Conservation (phyloP, 495 filamentous ascomycete species). For the Penicillium mononematosum region DNA sequence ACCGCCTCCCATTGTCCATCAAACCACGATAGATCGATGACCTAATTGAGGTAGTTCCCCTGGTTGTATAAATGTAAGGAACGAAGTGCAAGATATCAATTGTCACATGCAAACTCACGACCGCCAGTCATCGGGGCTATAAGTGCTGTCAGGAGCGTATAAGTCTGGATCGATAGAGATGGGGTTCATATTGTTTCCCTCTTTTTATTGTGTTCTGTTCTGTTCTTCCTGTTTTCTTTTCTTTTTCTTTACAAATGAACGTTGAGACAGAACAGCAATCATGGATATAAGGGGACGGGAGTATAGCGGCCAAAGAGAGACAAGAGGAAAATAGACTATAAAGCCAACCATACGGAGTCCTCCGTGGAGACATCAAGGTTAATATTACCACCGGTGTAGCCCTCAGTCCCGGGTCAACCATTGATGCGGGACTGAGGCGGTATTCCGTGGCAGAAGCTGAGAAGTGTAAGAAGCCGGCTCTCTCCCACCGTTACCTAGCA, state of each 20-base stretch:
- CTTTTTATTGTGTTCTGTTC: no score
- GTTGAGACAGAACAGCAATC: not conserved
- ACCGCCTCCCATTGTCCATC: conserved; percentile 24
- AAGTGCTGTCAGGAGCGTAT: conserved; percentile 10
- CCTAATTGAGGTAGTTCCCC: conserved; percentile 20
- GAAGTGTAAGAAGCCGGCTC: no score
- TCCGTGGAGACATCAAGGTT: not conserved
- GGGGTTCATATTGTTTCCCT: not conserved
- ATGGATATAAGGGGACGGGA: no score
- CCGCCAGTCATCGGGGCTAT: conserved; percentile 20
- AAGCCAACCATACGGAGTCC: no score
- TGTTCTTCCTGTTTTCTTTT: no score
- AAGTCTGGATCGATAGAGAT: conserved; percentile 16
- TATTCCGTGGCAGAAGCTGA: no score
- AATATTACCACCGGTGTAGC: no score
- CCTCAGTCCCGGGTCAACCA: no score
- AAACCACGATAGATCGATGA: conserved; percentile 24
- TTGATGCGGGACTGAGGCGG: no score
- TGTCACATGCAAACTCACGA: conserved; percentile 17
- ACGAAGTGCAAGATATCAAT: not conserved
- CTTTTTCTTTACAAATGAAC: no score
- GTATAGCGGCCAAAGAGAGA: not conserved
- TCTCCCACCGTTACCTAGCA: no score
- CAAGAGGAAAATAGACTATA: not conserved
- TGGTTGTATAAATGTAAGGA: not conserved